Evolutionary conservation across 495 filamentous ascomycete species (phyloP), one percentile per base, ranked within the genome.

Genomic region (Xylaria sp.): DNA sequence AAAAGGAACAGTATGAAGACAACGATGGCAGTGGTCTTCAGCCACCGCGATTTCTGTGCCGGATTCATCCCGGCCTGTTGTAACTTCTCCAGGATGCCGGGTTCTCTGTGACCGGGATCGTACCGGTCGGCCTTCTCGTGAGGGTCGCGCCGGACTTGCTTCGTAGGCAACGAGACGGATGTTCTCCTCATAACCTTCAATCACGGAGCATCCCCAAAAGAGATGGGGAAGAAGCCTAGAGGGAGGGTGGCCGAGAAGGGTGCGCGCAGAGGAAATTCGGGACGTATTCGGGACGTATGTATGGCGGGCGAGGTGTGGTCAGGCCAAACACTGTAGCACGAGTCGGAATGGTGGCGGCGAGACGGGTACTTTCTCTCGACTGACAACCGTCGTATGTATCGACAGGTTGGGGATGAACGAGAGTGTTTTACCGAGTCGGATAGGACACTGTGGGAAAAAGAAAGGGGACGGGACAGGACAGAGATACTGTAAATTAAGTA

Each of bases 21-120:
- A 67, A 97, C 83, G 73, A 97, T 88, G 74, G 91, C 91, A 44
- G 91, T 92, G 48, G 92, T 92, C 88, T 96, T 97, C 72, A 97
- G 72, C 80, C 90, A 94, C 75, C 93, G 89, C 69, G 90, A 90
- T 84, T 87, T 88, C 82, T 93, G 91, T 72, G 87, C 88, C 81
- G 92, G 90, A 71, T 88, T 89, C 86, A 91, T 91, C 75, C 84
- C 90, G 73, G 85, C 82, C 74, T 81, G 75, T 77, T 86, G 85
- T 79, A 85, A 72, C 75, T 82, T 86, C 76, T 82, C 80, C 76
- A 86, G 72, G 55, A 84, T 78, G 77, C 78, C 76, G 73, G 76
- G 75, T 73, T 83, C 80, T 76, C 80, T 75, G 75, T 82, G 81
- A 71, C 78, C 79, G 70, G 73, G 70, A 72, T 78, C 79, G 83